Percentiles rank a stretch among this genome's conserved stretches.
These are phyloP conservation scores for Pistacia integerrima DNA, from an alignment of 345 rosid genomes.

Conservation along the genomic window DNA sequence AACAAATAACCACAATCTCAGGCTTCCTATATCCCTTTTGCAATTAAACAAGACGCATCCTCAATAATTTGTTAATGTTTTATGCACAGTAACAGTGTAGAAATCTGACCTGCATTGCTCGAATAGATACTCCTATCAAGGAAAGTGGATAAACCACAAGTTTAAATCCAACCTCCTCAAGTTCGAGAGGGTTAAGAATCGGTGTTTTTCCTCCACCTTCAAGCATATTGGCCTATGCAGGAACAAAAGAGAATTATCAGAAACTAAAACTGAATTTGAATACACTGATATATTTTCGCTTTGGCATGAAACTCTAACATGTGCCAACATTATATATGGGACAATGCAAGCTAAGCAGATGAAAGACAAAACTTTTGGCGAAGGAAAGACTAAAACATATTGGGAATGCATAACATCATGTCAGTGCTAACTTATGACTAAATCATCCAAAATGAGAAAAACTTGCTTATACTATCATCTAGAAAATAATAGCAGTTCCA, in stretches of 20 bases:
- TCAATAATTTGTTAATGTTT: not conserved
- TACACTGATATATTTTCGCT: not conserved
- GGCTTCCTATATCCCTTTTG: not conserved
- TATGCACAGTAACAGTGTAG: constrained; percentile 5
- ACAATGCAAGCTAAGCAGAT: not conserved
- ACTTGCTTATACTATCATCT: not conserved
- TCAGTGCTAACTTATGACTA: too few relatives aligned
- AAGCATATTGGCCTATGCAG: constrained; percentile 73
- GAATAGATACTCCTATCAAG: constrained; percentile 83
- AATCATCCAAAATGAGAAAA: not conserved
- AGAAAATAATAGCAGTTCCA: not conserved
- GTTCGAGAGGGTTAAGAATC: constrained; percentile 69
- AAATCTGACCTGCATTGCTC: constrained; percentile 80
- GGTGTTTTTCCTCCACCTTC: constrained; percentile 94
- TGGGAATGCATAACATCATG: not conserved
- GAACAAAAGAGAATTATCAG: constrained; percentile 21
- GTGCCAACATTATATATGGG: not conserved
- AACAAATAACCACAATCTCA: not conserved
- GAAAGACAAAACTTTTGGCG: not conserved
- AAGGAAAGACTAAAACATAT: not conserved
- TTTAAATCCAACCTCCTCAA: constrained; percentile 84
- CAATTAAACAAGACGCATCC: not conserved
- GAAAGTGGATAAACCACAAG: constrained; percentile 83
- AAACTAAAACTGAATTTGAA: constrained; percentile 5
- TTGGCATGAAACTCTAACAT: not conserved